Percentiles rank a stretch among this genome's conserved stretches.
phyloP scores from a whole-genome alignment of 163 green algal species.

The Trebouxiophyceae sp. region DNA sequence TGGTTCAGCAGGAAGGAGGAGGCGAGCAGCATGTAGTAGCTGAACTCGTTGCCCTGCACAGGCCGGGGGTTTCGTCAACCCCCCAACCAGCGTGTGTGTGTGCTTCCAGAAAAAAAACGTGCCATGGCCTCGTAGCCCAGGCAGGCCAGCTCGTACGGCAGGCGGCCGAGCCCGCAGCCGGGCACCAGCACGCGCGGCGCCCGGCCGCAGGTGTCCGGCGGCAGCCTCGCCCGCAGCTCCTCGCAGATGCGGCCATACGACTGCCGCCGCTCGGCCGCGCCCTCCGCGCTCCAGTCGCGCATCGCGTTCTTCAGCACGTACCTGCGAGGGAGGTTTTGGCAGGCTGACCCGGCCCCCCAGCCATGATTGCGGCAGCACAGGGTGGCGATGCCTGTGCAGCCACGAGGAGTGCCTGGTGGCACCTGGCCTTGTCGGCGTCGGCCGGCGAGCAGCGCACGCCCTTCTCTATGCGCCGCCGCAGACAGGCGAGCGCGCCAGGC shows the following conservation, averaged over 20 bases:
- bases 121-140: conserved; percentile 21
- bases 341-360: background rate
- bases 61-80: too few relatives aligned
- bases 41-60: conserved; percentile 58
- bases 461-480: background rate
- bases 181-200: conserved; percentile 74
- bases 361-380: background rate
- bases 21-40: conserved; percentile 93
- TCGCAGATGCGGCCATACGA: conserved; percentile 68
- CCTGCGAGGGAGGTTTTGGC: conserved; percentile 24
- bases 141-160: conserved; percentile 49
- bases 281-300: conserved; percentile 81
- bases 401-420: background rate
- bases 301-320: conserved; percentile 92
- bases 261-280: conserved; percentile 60
- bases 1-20: conserved; percentile 88
- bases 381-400: background rate
- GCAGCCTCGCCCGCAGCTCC: conserved; percentile 19
- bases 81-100: too few relatives aligned
- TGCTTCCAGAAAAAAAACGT: too few relatives aligned
- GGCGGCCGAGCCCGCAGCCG: conserved; percentile 70
- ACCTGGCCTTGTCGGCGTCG: background rate
- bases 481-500: too few relatives aligned
- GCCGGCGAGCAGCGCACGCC: too few relatives aligned
- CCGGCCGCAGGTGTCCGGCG: background rate